Evolutionary conservation across 2,329 filamentous ascomycete species (phyloP).

Genomic region (Colletotrichum abscissum): DNA sequence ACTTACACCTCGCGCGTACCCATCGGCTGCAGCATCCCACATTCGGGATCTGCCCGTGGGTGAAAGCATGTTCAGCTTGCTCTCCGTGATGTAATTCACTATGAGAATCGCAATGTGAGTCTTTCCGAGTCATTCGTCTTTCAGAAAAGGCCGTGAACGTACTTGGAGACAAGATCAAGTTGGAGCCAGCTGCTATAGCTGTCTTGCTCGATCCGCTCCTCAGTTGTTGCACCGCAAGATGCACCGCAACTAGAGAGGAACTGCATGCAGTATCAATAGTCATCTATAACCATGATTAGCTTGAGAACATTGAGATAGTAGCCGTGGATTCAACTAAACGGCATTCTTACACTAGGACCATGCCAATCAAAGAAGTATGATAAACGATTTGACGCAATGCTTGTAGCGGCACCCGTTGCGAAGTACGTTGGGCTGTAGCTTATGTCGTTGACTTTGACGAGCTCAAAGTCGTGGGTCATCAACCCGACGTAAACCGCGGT

Average conservation of each 20-base stretch:
- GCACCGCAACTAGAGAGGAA: slow-evolving; percentile 52
- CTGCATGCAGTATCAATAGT: slow-evolving; percentile 60
- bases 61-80: slow-evolving; percentile 45
- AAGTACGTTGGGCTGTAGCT: slow-evolving; percentile 41
- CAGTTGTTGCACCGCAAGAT: slow-evolving; percentile 51
- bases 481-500: slow-evolving; percentile 36
- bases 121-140: too few species aligned
- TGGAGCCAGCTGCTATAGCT: slow-evolving; percentile 44
- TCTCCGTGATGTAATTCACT: background rate
- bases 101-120: too few species aligned
- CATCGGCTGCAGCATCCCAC: slow-evolving; percentile 58
- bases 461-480: slow-evolving; percentile 41
- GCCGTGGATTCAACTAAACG: too few species aligned
- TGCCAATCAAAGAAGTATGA: slow-evolving; percentile 53
- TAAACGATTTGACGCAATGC: slow-evolving; percentile 51
- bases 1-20: slow-evolving; percentile 48
- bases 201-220: slow-evolving; percentile 42
- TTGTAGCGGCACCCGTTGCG: slow-evolving; percentile 45
- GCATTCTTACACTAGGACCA: slow-evolving; percentile 45
- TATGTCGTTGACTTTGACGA: slow-evolving; percentile 38
- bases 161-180: slow-evolving; percentile 33
- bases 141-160: background rate
- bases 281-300: slow-evolving; percentile 38
- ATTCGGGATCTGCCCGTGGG: slow-evolving; percentile 48
- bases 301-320: too few species aligned